Percentiles rank a stretch among this genome's conserved stretches.
Evolutionary conservation across 805 yeast species (phyloP).

Genomic region (Metschnikowia kofuensis): DNA sequence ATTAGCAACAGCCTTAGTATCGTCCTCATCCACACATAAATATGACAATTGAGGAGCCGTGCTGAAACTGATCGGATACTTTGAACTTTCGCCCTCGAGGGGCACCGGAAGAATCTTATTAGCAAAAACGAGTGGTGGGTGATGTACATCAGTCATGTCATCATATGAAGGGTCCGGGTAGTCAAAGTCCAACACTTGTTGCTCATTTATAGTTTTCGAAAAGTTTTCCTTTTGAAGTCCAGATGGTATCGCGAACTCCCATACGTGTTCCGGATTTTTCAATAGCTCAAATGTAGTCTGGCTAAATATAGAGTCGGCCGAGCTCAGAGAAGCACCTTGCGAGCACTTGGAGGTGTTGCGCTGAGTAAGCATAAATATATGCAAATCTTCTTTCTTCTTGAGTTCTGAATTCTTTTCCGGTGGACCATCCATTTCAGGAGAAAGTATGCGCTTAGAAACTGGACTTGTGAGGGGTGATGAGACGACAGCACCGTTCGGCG

Average conservation of each 20-base stretch:
- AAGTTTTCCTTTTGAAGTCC: conserved; percentile 16
- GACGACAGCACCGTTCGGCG: neutral
- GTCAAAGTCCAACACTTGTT: conserved; percentile 49
- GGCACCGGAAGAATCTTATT: conserved; percentile 57
- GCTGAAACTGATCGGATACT: neutral
- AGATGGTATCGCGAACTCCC: conserved; percentile 23
- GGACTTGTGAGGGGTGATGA: conserved; percentile 1
- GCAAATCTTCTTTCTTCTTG: conserved; percentile 6
- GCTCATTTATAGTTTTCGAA: conserved; percentile 34
- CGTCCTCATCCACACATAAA: neutral
- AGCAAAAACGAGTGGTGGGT: conserved; percentile 60
- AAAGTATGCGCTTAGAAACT: neutral
- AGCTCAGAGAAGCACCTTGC: neutral
- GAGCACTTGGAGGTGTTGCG: neutral
- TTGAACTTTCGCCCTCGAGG: conserved; percentile 1
- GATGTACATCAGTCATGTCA: conserved; percentile 48
- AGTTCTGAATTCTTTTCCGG: neutral
- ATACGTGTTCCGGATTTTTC: conserved; percentile 11
- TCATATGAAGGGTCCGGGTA: conserved; percentile 66
- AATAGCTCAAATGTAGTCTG: conserved; percentile 10
- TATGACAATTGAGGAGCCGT: neutral
- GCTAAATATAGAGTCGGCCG: conserved; percentile 4
- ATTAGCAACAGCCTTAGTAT: neutral
- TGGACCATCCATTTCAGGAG: neutral
- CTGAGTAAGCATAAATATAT: conserved; percentile 13